phyloP scores from a whole-genome alignment of 352 stramenopile species.

The Globisporangium recalcitrans region DNA sequence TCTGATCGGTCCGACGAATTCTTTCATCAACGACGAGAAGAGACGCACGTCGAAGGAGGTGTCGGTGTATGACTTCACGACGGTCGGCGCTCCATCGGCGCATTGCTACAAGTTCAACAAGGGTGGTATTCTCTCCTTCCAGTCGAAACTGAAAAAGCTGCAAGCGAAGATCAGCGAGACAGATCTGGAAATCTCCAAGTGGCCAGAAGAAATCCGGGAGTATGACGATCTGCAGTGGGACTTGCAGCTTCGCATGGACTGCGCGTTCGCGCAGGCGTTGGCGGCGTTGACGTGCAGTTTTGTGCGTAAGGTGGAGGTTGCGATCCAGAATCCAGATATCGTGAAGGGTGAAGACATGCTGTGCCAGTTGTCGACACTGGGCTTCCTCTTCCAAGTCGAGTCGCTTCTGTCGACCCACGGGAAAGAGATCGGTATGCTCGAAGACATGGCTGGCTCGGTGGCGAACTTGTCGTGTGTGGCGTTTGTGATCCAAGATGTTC shows the following conservation, averaged over 20 bases:
- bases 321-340: slow-evolving; percentile 72
- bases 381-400: slow-evolving; percentile 89
- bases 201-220: slow-evolving; percentile 73
- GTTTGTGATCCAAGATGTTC: slow-evolving; percentile 84
- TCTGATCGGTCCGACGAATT: slow-evolving; percentile 73
- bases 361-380: slow-evolving; percentile 75
- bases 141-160: slow-evolving; percentile 79
- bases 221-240: slow-evolving; percentile 86
- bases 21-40: slow-evolving; percentile 83
- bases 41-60: slow-evolving; percentile 76
- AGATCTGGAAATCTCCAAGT: slow-evolving; percentile 70
- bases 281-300: slow-evolving; percentile 73
- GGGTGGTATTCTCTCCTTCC: slow-evolving; percentile 76
- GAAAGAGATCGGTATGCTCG: slow-evolving; percentile 95
- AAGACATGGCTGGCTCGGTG: slow-evolving; percentile 85
- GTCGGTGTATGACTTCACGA: slow-evolving; percentile 81
- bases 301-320: slow-evolving; percentile 82
- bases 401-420: slow-evolving; percentile 92
- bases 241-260: slow-evolving; percentile 80
- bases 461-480: slow-evolving; percentile 79
- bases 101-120: slow-evolving; percentile 88
- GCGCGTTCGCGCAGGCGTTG: slow-evolving; percentile 70
- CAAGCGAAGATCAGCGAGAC: slow-evolving; percentile 61
- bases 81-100: slow-evolving; percentile 70
- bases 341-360: slow-evolving; percentile 75